These are phyloP conservation scores for Pseudopithomyces maydicus DNA, from an alignment of 2,329 filamentous ascomycete species.

Conservation along the genomic window DNA sequence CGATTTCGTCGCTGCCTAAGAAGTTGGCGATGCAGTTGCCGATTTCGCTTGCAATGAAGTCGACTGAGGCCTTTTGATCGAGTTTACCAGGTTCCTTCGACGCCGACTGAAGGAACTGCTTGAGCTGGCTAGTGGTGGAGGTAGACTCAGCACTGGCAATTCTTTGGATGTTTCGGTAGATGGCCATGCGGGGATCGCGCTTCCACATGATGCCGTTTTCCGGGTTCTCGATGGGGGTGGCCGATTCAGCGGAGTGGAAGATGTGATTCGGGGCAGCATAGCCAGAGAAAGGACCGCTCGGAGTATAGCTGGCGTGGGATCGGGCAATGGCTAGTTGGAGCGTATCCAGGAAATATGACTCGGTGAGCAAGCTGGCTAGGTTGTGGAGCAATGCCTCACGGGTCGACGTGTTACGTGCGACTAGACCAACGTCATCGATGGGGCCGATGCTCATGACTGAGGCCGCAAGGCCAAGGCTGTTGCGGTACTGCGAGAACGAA, in stretches of 20 bases:
- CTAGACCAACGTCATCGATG: conserved; percentile 9
- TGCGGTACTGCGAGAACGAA: conserved; percentile 43
- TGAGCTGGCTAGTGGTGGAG: background rate
- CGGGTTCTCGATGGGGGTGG: background rate
- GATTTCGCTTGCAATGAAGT: conserved; percentile 7
- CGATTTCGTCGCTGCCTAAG: conserved; percentile 8
- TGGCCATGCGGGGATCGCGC: conserved; percentile 8
- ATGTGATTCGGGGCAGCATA: conserved; percentile 2
- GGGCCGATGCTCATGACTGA: conserved; percentile 7
- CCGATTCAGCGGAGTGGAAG: conserved; percentile 8
- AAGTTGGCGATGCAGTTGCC: conserved; percentile 1
- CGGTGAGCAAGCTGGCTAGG: conserved; percentile 1
- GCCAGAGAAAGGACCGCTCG: background rate
- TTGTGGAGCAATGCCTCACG: conserved; percentile 4
- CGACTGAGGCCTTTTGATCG: background rate
- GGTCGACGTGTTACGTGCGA: background rate
- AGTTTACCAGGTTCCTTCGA: conserved; percentile 4
- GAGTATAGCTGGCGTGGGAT: background rate
- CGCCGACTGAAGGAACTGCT: background rate
- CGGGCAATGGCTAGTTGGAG: conserved; percentile 8
- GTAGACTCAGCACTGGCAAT: background rate
- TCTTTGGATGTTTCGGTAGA: conserved; percentile 7
- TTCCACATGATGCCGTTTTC: conserved; percentile 9
- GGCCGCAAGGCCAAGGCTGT: conserved; percentile 13
- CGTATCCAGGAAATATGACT: conserved; percentile 5